Percentiles rank a stretch among this genome's conserved stretches.
These are phyloP conservation scores for Aspergillus egyptiacus DNA, from an alignment of 495 filamentous ascomycete genomes.

Conservation along the genomic window DNA sequence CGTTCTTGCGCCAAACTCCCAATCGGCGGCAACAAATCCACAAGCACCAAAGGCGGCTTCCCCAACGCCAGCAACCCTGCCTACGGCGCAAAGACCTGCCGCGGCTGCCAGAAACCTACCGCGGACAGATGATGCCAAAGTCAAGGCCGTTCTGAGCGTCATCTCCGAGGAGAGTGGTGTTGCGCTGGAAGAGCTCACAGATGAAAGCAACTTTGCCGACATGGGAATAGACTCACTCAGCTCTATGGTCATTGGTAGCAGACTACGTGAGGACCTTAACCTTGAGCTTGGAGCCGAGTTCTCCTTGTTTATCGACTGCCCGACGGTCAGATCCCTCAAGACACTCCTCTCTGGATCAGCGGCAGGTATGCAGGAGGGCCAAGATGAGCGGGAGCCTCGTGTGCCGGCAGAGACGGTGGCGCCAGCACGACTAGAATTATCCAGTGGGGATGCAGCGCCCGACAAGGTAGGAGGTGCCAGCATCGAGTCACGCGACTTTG, in stretches of 20 bases:
- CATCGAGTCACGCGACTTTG: neutral
- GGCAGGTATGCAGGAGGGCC: neutral
- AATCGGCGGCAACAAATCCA: neutral
- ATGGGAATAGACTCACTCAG: constrained; percentile 49
- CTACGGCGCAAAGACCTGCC: neutral
- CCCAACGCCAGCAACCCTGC: neutral
- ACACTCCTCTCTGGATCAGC: neutral
- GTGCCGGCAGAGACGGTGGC: neutral
- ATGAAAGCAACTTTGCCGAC: constrained; percentile 40
- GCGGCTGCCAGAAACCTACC: neutral
- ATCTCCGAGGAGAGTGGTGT: constrained; percentile 62
- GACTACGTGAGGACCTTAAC: constrained; percentile 41
- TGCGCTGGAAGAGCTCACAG: constrained; percentile 51
- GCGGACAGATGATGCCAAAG: neutral
- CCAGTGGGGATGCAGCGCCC: neutral
- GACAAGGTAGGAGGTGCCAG: neutral
- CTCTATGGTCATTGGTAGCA: constrained; percentile 41
- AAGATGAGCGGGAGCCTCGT: neutral
- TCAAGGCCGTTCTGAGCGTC: constrained; percentile 45
- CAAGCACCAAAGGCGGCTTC: neutral
- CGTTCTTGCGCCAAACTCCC: neutral
- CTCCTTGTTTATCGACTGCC: constrained; percentile 51
- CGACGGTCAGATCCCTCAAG: constrained; percentile 49
- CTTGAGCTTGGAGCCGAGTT: constrained; percentile 36
- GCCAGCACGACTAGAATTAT: neutral